These are phyloP conservation scores for Starmerella floris DNA, from an alignment of 805 yeast genomes.

Conservation along the genomic window DNA sequence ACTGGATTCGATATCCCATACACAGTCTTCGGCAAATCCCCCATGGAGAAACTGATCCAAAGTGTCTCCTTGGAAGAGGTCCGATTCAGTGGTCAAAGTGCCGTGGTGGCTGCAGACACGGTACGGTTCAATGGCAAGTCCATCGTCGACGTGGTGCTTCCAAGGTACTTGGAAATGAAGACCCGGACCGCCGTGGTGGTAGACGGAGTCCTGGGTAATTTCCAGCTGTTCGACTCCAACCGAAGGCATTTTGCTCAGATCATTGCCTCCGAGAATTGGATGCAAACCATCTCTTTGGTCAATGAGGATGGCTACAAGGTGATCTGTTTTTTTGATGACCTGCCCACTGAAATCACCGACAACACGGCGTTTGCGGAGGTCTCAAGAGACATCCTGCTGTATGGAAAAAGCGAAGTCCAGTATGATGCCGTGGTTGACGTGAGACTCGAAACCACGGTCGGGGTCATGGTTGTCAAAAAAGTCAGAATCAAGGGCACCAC, in stretches of 20 bases:
- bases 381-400: slow-evolving; percentile 31
- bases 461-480: slow-evolving; percentile 6
- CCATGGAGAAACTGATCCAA: slow-evolving; percentile 23
- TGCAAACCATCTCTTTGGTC: slow-evolving; percentile 27
- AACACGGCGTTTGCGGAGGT: slow-evolving; percentile 33
- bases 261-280: slow-evolving; percentile 34
- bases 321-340: slow-evolving; percentile 31
- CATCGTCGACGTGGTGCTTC: slow-evolving; percentile 21
- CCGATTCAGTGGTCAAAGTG: slow-evolving; percentile 6
- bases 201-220: slow-evolving; percentile 32
- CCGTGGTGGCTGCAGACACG: not conserved
- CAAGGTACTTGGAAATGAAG: slow-evolving; percentile 20
- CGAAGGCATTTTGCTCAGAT: slow-evolving; percentile 34
- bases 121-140: slow-evolving; percentile 22
- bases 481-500: slow-evolving; percentile 14
- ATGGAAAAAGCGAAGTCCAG: slow-evolving; percentile 31
- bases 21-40: slow-evolving; percentile 20
- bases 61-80: slow-evolving; percentile 21
- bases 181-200: slow-evolving; percentile 25
- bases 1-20: slow-evolving; percentile 15
- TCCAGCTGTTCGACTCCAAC: slow-evolving; percentile 31
- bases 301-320: slow-evolving; percentile 27
- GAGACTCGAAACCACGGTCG: slow-evolving; percentile 11
- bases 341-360: slow-evolving; percentile 34
- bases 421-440: slow-evolving; percentile 32